phyloP scores from a whole-genome alignment of 495 filamentous ascomycete genomes.

The Tetracladium setigerum region DNA sequence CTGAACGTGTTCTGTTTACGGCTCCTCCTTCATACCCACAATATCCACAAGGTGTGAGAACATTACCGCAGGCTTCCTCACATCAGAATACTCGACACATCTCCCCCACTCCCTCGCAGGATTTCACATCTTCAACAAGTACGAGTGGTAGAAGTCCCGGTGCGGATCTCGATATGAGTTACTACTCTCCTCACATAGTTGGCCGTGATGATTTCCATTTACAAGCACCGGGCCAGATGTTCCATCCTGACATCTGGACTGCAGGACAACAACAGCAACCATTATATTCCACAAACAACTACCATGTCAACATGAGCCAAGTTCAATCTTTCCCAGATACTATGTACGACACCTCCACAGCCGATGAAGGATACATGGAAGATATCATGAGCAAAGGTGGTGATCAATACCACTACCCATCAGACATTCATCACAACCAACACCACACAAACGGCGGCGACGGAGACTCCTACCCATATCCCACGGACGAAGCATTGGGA shows the following conservation, averaged over 20 bases:
- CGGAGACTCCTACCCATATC: conserved; percentile 2
- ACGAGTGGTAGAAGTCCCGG: conserved; percentile 10
- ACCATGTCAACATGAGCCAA: conserved; percentile 10
- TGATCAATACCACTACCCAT: not conserved
- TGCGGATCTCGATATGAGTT: conserved; percentile 7
- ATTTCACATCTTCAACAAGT: not conserved
- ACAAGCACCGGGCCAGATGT: not conserved
- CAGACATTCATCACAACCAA: conserved; percentile 3
- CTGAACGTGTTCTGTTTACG: conserved; percentile 6
- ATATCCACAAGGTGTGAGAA: not conserved
- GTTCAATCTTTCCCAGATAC: conserved; percentile 12
- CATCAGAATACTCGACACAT: not conserved
- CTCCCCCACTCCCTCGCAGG: conserved; percentile 10
- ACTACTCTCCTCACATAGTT: not conserved
- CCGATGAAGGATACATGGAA: conserved; percentile 11
- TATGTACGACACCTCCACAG: not conserved
- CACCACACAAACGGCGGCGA: too few relatives aligned
- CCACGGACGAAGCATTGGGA: conserved; percentile 12
- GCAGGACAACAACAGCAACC: not conserved
- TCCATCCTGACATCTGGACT: not conserved
- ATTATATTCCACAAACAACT: not conserved
- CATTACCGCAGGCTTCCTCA: too few relatives aligned
- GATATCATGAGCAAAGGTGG: not conserved
- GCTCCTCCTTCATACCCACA: not conserved
- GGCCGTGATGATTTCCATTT: conserved; percentile 1